A percentile compares a stretch with the other conserved stretches of the same genome.
Evolutionary conservation across 176 grass and related monocot genomes (phyloP).

Genomic region (Bolboschoenus planiculmis): DNA sequence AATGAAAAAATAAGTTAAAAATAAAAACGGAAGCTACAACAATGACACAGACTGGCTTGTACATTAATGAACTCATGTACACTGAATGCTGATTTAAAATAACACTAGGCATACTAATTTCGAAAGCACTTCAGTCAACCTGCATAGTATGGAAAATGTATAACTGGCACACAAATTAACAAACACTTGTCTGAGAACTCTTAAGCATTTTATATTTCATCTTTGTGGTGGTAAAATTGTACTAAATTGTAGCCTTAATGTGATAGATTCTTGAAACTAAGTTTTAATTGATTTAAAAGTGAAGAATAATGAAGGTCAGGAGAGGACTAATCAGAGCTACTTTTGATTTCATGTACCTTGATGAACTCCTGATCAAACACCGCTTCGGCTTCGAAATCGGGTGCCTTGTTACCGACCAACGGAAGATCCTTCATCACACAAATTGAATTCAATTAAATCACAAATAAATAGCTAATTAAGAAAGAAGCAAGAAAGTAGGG

Average conservation of each 20-base stretch:
- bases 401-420: slow-evolving; percentile 77
- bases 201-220: background rate
- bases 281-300: background rate
- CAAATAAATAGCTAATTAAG: background rate
- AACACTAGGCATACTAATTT: background rate
- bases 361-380: slow-evolving; percentile 91
- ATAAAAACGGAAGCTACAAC: background rate
- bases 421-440: slow-evolving; percentile 39
- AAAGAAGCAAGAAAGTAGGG: too few species aligned
- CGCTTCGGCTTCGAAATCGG: slow-evolving; percentile 76
- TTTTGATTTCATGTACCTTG: slow-evolving; percentile 33
- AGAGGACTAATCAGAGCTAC: background rate
- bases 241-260: background rate
- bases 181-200: background rate
- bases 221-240: background rate
- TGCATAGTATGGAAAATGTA: background rate
- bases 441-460: background rate
- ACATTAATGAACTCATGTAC: background rate
- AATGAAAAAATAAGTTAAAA: background rate
- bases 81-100: background rate
- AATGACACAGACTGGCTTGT: background rate
- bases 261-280: background rate
- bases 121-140: background rate
- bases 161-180: background rate
- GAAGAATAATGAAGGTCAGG: background rate